phyloP scores from a whole-genome alignment of 768 basidiomycete species.

The Cyclocybe aegerita region DNA sequence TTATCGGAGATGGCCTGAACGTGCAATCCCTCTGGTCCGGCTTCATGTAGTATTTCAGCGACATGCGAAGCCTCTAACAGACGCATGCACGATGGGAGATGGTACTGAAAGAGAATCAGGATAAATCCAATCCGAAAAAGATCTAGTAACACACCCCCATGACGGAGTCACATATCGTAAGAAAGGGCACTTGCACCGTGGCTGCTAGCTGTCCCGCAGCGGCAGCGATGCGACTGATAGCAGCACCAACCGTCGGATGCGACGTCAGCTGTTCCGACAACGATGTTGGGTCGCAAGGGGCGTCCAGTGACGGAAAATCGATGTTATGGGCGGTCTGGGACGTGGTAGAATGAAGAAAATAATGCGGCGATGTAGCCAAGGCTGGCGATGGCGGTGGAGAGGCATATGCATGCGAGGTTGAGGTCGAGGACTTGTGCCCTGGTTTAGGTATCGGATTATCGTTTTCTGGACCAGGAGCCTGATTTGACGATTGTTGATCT shows the following conservation, averaged over 20 bases:
- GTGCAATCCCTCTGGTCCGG: constrained; percentile 53
- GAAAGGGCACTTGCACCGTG: constrained; percentile 66
- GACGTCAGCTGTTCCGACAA: constrained; percentile 54
- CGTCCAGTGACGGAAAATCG: constrained; percentile 61
- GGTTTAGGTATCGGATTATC: neutral
- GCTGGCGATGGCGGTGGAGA: constrained; percentile 34
- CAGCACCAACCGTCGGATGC: constrained; percentile 58
- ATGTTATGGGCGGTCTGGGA: constrained; percentile 18
- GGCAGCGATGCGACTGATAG: constrained; percentile 64
- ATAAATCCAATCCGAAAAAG: neutral
- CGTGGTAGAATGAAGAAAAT: constrained; percentile 26
- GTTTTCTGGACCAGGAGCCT: constrained; percentile 2
- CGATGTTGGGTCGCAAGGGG: constrained; percentile 43
- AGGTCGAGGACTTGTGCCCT: neutral
- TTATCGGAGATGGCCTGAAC: constrained; percentile 43
- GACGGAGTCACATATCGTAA: constrained; percentile 69
- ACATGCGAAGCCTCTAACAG: constrained; percentile 72
- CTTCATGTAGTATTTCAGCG: constrained; percentile 67
- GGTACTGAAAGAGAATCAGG: constrained; percentile 47
- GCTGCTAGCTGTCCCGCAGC: constrained; percentile 68
- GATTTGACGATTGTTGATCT: constrained; percentile 14
- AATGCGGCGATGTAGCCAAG: constrained; percentile 9
- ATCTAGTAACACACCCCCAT: constrained; percentile 53
- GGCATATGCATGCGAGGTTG: constrained; percentile 25
- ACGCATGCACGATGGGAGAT: constrained; percentile 73